A percentile compares a stretch with the other conserved stretches of the same genome.
Evolutionary conservation across 192 early-diverging fungal genomes (phyloP).

Genomic region (Diversispora eburnea): DNA sequence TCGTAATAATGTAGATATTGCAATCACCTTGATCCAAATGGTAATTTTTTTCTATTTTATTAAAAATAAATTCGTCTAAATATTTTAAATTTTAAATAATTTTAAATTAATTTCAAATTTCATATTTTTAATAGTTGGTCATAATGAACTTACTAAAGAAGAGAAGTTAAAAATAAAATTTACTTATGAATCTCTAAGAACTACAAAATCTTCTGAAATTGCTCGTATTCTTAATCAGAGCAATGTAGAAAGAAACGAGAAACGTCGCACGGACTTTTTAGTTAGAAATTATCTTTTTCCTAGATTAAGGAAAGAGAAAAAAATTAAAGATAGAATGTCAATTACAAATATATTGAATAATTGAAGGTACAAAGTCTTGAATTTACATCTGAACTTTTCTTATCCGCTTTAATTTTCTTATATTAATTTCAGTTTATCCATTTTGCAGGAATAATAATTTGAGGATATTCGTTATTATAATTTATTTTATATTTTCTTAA

Average conservation of each 20-base stretch:
- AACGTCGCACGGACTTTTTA: neutral
- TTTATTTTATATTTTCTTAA: too few species aligned
- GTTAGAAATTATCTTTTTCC: neutral
- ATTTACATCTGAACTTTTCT: too few species aligned
- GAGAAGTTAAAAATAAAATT: neutral
- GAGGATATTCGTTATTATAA: too few species aligned
- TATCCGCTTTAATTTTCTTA: too few species aligned
- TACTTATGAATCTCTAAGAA: neutral
- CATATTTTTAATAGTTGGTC: neutral
- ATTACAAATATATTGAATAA: too few species aligned
- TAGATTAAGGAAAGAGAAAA: neutral
- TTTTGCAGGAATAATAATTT: too few species aligned
- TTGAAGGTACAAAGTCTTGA: too few species aligned
- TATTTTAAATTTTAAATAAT: too few species aligned
- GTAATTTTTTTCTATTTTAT: neutral
- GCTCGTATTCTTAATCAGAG: neutral
- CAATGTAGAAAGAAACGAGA: neutral
- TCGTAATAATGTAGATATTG: neutral
- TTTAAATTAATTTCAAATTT: too few species aligned
- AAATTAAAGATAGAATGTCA: neutral
- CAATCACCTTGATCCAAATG: neutral
- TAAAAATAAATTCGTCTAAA: too few species aligned
- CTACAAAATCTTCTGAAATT: neutral
- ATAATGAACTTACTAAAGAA: neutral
- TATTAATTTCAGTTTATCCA: too few species aligned